Evolutionary conservation across 1,284 basidiomycete genomes (phyloP).

Genomic region (Ustilago tritici): DNA sequence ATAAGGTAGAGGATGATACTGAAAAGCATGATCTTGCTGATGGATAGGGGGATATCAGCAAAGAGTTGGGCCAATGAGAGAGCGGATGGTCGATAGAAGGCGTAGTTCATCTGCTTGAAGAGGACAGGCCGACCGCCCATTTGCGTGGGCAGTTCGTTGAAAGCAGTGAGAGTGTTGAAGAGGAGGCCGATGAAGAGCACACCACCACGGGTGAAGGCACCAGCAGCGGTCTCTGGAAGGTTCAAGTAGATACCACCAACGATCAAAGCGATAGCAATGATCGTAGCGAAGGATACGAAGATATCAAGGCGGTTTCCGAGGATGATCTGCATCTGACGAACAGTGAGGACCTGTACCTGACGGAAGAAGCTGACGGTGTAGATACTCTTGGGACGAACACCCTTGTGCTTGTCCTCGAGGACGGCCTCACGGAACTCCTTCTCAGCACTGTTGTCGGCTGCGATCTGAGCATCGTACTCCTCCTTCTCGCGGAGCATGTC

Average conservation of each 20-base stretch:
- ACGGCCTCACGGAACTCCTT: slow-evolving; percentile 44
- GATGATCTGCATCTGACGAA: slow-evolving; percentile 81
- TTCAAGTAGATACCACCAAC: slow-evolving; percentile 85
- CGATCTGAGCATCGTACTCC: slow-evolving; percentile 44
- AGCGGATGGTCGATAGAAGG: slow-evolving; percentile 67
- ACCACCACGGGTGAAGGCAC: slow-evolving; percentile 84
- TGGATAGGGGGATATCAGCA: slow-evolving; percentile 70
- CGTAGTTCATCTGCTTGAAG: slow-evolving; percentile 54
- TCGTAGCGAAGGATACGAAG: slow-evolving; percentile 70
- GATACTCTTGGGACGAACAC: slow-evolving; percentile 36
- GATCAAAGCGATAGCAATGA: slow-evolving; percentile 76
- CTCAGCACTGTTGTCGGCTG: slow-evolving; percentile 31
- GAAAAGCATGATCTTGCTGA: slow-evolving; percentile 70
- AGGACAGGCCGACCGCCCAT: slow-evolving; percentile 61
- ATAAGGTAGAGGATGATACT: slow-evolving; percentile 69
- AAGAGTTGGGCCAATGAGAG: slow-evolving; percentile 56
- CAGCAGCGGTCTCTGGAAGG: slow-evolving; percentile 69
- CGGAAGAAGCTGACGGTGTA: slow-evolving; percentile 40
- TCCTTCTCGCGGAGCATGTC: slow-evolving; percentile 68
- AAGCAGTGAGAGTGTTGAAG: slow-evolving; percentile 71
- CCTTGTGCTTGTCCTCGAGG: slow-evolving; percentile 46
- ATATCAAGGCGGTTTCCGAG: slow-evolving; percentile 86
- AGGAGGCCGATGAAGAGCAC: slow-evolving; percentile 77
- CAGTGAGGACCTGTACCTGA: slow-evolving; percentile 74
- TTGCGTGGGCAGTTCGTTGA: slow-evolving; percentile 58